Base-by-base conservation (phyloP, 176 grass and related monocot species). In the Carex scoparia region DNA sequence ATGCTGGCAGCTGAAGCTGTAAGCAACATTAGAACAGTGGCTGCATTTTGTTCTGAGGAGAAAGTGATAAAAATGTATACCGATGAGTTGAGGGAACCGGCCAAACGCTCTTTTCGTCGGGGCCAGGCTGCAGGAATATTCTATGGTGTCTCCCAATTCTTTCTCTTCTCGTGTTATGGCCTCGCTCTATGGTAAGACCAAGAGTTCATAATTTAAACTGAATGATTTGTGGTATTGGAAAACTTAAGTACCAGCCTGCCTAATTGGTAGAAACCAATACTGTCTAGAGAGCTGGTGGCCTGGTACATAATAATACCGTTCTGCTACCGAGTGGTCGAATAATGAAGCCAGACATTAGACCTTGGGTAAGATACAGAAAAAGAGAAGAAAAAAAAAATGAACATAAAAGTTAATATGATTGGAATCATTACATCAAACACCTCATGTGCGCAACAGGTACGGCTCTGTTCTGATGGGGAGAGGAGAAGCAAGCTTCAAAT, bases 1-100 rank as follows among this genome's bases (percentile, higher is more conserved):
- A 98, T 93, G 91, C 91, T 98, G 23, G 96, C 96, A 2, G 96
- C 96, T 11, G 96, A 98, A 92, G 96, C 96, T 0, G 96, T 95
- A 75, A 94, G 96, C 88, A 98, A 95, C 85, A 98, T 98, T 48
- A 85, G 96, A 16, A 98, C 96, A 5, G 96, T 98, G 88, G 93
- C 93, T 0, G 91, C 96, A 46, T 98, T 98, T 83, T 98, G 96
- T 88, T 90, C 91, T 0, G 96, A 98, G 83, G 91, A 98, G 60
- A 98, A 98, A 83, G 89, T 98, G 31, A 92, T 98, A 55, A 93
- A 95, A 9, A 90, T 95, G 35, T 98, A 98, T 54, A 80, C 70
- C 0, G 85, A 92, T 8, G 96, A 98, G 90, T 87, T 98, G 0
- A 87, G 70, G 78, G 96, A 93, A 63, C 96, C 96, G 0, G 84